Evolutionary conservation across 108 stramenopile species (phyloP).

Genomic region (Skeletonema marinoi): DNA sequence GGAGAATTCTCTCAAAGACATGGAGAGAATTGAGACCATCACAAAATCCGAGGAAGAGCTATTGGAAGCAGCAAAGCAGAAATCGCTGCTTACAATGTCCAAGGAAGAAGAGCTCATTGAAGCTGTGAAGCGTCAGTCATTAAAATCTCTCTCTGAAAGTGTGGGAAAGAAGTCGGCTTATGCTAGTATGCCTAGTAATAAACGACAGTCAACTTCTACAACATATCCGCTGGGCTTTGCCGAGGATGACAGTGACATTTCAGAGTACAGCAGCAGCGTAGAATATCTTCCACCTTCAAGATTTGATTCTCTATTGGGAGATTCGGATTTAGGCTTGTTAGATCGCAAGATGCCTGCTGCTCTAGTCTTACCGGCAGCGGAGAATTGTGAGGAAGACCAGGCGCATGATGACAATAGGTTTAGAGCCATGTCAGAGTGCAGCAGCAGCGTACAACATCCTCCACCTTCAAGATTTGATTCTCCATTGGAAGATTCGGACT

Average conservation of each 20-base stretch:
- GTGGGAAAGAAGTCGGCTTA: background rate
- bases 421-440: too few relatives aligned
- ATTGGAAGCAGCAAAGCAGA: background rate
- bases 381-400: background rate
- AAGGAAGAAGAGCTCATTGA: background rate
- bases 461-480: too few relatives aligned
- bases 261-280: background rate
- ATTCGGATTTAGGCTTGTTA: background rate
- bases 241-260: too few relatives aligned
- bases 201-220: too few relatives aligned
- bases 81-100: background rate
- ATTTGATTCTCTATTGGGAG: background rate
- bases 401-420: too few relatives aligned
- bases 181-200: too few relatives aligned
- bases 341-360: background rate
- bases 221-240: too few relatives aligned
- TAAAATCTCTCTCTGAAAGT: background rate
- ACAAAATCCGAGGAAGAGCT: background rate
- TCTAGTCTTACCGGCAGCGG: background rate
- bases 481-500: too few relatives aligned
- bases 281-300: background rate
- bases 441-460: too few relatives aligned
- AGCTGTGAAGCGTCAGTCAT: background rate
- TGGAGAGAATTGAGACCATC: background rate
- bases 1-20: background rate